Conservation (phyloP, 1,284 basidiomycete genomes). For the Puccinia coronata region DNA sequence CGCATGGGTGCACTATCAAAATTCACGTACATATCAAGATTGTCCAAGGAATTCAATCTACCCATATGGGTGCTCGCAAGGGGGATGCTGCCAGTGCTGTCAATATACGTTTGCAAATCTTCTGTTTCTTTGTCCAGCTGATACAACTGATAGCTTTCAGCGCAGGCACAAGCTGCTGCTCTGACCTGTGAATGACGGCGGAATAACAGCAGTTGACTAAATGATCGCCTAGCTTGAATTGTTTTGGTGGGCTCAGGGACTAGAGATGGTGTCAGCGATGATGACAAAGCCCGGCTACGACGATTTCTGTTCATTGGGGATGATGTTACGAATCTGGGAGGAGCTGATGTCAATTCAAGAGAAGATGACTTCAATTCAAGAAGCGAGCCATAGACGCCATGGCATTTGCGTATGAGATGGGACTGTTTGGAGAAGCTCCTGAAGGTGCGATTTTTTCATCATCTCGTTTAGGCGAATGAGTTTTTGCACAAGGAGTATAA, state of each 20-base stretch:
- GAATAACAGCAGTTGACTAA: constrained; percentile 19
- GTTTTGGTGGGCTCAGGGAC: constrained; percentile 6
- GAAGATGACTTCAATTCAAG: neutral
- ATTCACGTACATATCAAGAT: neutral
- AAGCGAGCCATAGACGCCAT: too few relatives aligned
- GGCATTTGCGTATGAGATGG: too few relatives aligned
- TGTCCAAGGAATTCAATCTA: neutral
- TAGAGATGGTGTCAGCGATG: constrained; percentile 15
- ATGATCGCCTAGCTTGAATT: constrained; percentile 29
- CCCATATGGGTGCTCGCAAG: neutral
- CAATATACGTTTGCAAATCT: constrained; percentile 7
- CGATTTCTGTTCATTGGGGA: neutral
- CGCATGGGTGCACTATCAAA: too few relatives aligned
- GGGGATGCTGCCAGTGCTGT: neutral
- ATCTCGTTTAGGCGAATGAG: too few relatives aligned
- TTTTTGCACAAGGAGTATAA: too few relatives aligned
- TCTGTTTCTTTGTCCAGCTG: constrained; percentile 8
- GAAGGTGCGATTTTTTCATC: too few relatives aligned
- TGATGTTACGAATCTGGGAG: too few relatives aligned
- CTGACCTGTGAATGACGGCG: neutral
- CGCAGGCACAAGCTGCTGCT: neutral
- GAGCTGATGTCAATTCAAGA: too few relatives aligned
- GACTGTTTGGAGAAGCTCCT: too few relatives aligned
- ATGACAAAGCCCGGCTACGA: neutral
- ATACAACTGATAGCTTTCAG: neutral